Evolutionary conservation across 164 flowering plant genomes (phyloP).

Genomic region (Paratinospora sagittata): DNA sequence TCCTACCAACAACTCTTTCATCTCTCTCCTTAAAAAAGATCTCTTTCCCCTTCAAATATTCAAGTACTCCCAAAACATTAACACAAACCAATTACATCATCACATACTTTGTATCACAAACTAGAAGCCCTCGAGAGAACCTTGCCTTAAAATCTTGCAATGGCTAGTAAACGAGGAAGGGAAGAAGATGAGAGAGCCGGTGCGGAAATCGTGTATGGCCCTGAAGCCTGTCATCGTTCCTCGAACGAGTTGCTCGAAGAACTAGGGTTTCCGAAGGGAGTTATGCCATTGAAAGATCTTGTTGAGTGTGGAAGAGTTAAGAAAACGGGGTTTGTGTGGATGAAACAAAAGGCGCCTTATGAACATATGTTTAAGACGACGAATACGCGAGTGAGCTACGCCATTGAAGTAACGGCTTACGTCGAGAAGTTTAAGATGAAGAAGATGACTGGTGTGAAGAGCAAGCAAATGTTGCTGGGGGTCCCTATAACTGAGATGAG

Average conservation of each 20-base stretch:
- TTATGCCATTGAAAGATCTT: conserved; percentile 60
- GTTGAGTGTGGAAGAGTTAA: conserved; percentile 73
- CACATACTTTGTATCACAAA: background rate
- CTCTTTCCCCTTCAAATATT: conserved; percentile 15
- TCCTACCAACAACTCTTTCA: conserved; percentile 19
- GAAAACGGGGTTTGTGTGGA: conserved; percentile 90
- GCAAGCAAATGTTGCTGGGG: conserved; percentile 76
- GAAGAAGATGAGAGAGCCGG: conserved; percentile 33
- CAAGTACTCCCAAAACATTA: too few relatives aligned
- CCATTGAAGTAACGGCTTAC: conserved; percentile 67
- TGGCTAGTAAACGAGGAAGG: conserved; percentile 13
- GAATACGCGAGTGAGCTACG: conserved; percentile 63
- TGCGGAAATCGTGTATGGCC: conserved; percentile 66
- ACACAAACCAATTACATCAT: background rate
- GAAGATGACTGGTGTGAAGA: conserved; percentile 73
- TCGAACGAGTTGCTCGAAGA: conserved; percentile 61
- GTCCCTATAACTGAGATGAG: conserved; percentile 84
- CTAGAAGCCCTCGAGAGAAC: background rate
- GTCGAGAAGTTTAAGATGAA: conserved; percentile 71
- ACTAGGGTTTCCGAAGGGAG: conserved; percentile 79
- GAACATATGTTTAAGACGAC: conserved; percentile 63
- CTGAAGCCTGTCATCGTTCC: conserved; percentile 52
- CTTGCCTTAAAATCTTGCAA: background rate
- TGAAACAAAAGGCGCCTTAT: conserved; percentile 67
- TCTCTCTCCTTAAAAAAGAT: too few relatives aligned